Evolutionary conservation across 2,329 filamentous ascomycete genomes (phyloP), one percentile per base, ranked within the genome.

Genomic region (Talaromyces piceae): DNA sequence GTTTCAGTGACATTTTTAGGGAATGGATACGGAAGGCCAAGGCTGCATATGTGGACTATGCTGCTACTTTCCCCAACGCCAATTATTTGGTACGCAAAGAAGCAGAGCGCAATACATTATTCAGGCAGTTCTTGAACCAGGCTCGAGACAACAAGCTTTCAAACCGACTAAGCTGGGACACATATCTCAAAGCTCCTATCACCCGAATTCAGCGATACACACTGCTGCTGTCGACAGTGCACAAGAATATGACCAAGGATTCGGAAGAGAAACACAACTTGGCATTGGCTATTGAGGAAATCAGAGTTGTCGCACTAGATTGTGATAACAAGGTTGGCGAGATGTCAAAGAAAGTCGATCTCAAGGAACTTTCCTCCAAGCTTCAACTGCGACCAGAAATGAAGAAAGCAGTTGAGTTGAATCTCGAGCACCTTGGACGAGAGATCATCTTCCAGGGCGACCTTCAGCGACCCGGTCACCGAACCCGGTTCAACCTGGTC

Each of bases 1-100:
- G 93, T 3, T 96, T 96, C 70, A 96, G 91, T 65, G 93, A 97
- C 63, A 88, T 98, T 46, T 97, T 98, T 75, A 79, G 93, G 53
- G 93, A 98, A 71, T 98, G 93, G 93, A 95, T 97, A 56, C 82
- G 93, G 56, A 97, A 96, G 68, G 93, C 93, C 27, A 89, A 86
- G 67, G 75, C 79, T 2, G 86, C 88, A 9, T 98, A 97, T 65
- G 83, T 96, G 54, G 90, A 95, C 53, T 98, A 97, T 67, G 91
- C 91, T 33, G 84, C 86, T 1, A 84, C 84, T 0, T 97, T 93
- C 59, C 91, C 91, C 0, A 83, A 85, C 53, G 91, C 93, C 1
- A 84, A 83, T 31, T 91, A 88, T 64, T 75, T 91, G 49, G 82
- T 98, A 16, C 85, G 90, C 49, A 87, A 86, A 63, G 93, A 98